Conservation (phyloP, 2,329 filamentous ascomycete genomes). For the Aspergillus nomiae region DNA sequence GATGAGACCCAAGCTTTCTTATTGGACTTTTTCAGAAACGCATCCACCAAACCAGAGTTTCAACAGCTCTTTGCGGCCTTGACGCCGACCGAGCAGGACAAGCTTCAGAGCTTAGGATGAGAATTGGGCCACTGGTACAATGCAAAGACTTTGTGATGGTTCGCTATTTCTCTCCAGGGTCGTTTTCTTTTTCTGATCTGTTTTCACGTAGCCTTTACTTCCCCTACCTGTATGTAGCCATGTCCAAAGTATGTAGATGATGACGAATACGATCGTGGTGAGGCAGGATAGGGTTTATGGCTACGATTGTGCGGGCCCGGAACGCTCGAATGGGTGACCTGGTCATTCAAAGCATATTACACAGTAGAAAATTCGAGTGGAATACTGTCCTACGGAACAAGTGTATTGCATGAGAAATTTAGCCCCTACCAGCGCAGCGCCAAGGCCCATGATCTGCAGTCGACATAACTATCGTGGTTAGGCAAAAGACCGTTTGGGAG, state of each 20-base stretch:
- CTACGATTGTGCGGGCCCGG: background rate
- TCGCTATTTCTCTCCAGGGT: background rate
- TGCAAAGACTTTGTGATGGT: background rate
- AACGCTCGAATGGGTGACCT: background rate
- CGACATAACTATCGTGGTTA: background rate
- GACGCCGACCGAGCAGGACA: conserved; percentile 53
- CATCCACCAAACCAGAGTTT: conserved; percentile 57
- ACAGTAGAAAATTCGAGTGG: background rate
- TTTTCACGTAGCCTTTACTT: background rate
- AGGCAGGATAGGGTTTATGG: background rate
- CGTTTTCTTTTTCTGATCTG: background rate
- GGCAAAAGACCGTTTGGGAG: too few species aligned
- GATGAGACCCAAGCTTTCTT: conserved; percentile 89
- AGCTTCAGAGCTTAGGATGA: conserved; percentile 37
- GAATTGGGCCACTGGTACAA: background rate
- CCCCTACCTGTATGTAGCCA: background rate
- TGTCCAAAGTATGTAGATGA: background rate
- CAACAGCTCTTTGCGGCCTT: conserved; percentile 57
- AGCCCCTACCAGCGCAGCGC: background rate
- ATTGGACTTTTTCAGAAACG: conserved; percentile 72
- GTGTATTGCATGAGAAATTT: background rate
- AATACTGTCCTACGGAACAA: background rate
- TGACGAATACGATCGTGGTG: background rate
- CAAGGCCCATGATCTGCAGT: background rate
- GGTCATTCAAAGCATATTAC: background rate